Base-by-base conservation (phyloP, 352 stramenopile species). In the Pythium chondricola region DNA sequence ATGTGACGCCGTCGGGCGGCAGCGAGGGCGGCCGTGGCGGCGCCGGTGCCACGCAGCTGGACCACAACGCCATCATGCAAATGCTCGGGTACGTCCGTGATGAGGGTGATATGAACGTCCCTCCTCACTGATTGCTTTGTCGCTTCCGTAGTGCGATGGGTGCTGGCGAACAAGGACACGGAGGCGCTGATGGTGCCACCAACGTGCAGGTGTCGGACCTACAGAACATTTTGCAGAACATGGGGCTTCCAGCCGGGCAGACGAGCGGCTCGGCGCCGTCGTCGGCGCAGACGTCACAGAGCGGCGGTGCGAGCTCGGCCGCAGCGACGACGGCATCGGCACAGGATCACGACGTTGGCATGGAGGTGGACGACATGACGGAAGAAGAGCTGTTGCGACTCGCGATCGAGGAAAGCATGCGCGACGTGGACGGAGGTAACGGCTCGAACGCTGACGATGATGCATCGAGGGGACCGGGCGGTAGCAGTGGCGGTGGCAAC, bases 1-100 rank as follows among this genome's bases (percentile, higher is more conserved):
- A 91, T 41, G 72, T 75, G 18, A 66, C 83, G 50, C 52, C 82
- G 11, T 52, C 75, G n/a, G 60, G 61, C 17, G 48, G 57, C 44
- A 53, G 35, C 38, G 60, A 58, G 22, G 54, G 62, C 35, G 43
- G 61, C 24, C 50, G 69, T 10, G 56, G 54, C 21, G 67, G 62
- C 16, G 65, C 53, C 25, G 70, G 70, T 47, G 88, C 88, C 49
- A 72, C 87, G 18, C 83, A 91, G 62, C 54, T 94, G 10, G 84
- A 96, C 61, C 83, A 93, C 61, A 94, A 92, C 59, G 81, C 83
- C 37, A 92, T 95, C 63, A 93, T 95, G 83, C 83, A 95, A 61
- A 92, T 95, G 77, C 74, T 95, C 26, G 84, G 83, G 69, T 85
- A 67, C 18, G 56, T 40, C 24, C 11, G 6, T n/a, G n/a, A n/a